Evolutionary conservation across 2,329 filamentous ascomycete genomes (phyloP).

Genomic region (Paramyrothecium roridum): DNA sequence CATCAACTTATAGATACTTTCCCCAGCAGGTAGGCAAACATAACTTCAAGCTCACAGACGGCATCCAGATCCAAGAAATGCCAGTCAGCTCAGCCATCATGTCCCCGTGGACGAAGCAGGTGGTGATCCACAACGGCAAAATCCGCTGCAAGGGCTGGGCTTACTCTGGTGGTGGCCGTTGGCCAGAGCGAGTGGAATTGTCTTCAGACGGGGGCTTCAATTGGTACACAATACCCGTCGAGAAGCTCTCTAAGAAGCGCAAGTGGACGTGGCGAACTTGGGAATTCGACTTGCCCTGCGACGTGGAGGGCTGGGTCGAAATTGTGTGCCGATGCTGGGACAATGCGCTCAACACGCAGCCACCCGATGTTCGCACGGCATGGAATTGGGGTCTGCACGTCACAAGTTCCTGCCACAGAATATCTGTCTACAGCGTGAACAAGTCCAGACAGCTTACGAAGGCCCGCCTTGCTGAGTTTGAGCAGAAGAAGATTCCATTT

Average conservation of each 20-base stretch:
- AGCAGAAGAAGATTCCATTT: conserved; percentile 43
- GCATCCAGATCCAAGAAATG: conserved; percentile 70
- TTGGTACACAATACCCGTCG: conserved; percentile 61
- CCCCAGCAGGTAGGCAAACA: conserved; percentile 67
- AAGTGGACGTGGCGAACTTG: conserved; percentile 64
- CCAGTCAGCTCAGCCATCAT: conserved; percentile 67
- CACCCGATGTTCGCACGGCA: conserved; percentile 47
- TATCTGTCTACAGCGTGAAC: conserved; percentile 63
- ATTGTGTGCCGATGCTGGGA: conserved; percentile 59
- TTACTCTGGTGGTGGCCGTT: conserved; percentile 55
- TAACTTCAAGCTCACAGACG: conserved; percentile 55
- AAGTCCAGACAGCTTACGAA: conserved; percentile 43
- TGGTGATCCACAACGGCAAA: conserved; percentile 57
- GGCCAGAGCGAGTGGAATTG: conserved; percentile 62
- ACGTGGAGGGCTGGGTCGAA: conserved; percentile 60
- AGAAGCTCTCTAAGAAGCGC: conserved; percentile 60
- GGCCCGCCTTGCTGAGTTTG: conserved; percentile 46
- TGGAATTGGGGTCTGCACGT: conserved; percentile 69
- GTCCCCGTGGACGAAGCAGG: conserved; percentile 57
- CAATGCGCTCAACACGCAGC: conserved; percentile 59
- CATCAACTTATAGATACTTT: no score
- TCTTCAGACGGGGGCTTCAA: conserved; percentile 59
- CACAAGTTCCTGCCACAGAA: conserved; percentile 57
- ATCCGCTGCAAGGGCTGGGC: conserved; percentile 55
- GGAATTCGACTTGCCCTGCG: conserved; percentile 60